phyloP scores from a whole-genome alignment of 495 filamentous ascomycete species.

The Pyrenula massariospora region DNA sequence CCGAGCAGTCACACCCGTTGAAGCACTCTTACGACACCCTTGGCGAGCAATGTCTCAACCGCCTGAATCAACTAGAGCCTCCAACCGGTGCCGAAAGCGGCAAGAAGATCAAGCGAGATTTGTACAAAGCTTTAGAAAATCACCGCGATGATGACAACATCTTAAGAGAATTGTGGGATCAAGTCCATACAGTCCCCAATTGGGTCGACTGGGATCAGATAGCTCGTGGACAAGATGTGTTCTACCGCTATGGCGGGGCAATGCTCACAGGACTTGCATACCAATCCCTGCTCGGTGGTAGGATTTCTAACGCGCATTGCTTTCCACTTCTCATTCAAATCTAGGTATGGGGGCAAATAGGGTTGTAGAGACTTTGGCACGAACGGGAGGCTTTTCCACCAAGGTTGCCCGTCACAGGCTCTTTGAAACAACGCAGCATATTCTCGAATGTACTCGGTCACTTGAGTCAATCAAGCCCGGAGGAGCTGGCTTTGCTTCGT shows the following conservation, averaged over 20 bases:
- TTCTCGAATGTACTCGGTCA: conserved; percentile 57
- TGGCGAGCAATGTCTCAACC: conserved; percentile 50
- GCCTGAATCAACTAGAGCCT: conserved; percentile 44
- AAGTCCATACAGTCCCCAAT: conserved; percentile 56
- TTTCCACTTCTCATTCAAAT: too few relatives aligned
- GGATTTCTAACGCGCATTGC: too few relatives aligned
- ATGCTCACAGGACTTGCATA: conserved; percentile 52
- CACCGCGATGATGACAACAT: conserved; percentile 44
- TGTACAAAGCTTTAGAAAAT: conserved; percentile 48
- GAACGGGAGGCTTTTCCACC: conserved; percentile 68
- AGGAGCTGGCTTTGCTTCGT: conserved; percentile 54
- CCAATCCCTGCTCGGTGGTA: conserved; percentile 51
- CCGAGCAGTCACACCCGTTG: conserved; percentile 46
- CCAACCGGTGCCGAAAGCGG: conserved; percentile 9
- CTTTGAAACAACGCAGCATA: conserved; percentile 66
- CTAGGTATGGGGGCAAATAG: conserved; percentile 45
- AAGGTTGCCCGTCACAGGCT: conserved; percentile 57
- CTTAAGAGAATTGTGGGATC: conserved; percentile 49
- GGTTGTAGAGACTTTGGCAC: conserved; percentile 61
- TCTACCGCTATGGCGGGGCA: conserved; percentile 62
- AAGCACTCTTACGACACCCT: conserved; percentile 57
- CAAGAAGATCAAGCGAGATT: conserved; percentile 33
- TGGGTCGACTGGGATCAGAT: conserved; percentile 85
- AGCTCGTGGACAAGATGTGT: conserved; percentile 44
- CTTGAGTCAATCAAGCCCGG: conserved; percentile 55